A percentile compares a stretch with the other conserved stretches of the same genome.
These are phyloP conservation scores for Metarhizium humberi DNA, from an alignment of 2,329 filamentous ascomycete genomes.

Conservation along the genomic window DNA sequence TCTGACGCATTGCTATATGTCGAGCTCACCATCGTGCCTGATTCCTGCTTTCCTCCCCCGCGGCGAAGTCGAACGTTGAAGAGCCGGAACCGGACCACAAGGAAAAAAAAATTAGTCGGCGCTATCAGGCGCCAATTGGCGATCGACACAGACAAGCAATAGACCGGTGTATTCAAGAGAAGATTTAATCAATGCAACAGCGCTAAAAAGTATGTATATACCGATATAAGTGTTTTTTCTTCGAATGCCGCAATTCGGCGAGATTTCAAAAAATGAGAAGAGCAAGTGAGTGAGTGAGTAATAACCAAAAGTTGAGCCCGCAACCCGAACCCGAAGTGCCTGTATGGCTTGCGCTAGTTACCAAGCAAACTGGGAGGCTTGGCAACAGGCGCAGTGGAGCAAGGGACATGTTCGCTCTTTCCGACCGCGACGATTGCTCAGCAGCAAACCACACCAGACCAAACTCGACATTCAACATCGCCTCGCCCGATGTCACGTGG, in stretches of 20 bases:
- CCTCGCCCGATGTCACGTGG: not conserved
- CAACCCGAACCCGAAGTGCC: not conserved
- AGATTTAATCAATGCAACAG: not conserved
- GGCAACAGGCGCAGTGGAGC: not conserved
- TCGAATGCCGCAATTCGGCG: not conserved
- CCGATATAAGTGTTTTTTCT: not conserved
- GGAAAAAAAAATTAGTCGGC: not conserved
- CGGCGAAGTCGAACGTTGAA: not conserved
- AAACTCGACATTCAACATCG: not conserved
- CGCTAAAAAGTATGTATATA: not conserved
- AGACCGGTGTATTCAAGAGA: not conserved
- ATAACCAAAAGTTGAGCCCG: not conserved
- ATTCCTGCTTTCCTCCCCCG: not conserved
- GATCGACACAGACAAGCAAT: not conserved
- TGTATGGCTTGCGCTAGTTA: not conserved
- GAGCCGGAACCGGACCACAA: constrained; percentile 1
- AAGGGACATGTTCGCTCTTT: not conserved
- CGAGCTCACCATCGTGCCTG: constrained; percentile 21
- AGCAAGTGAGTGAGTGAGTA: constrained; percentile 6
- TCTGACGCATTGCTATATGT: constrained; percentile 25
- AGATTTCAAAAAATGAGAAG: not conserved
- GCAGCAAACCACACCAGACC: too few relatives aligned
- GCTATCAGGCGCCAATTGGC: not conserved
- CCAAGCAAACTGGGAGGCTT: not conserved
- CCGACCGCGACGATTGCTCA: not conserved